Percentiles rank a stretch among this genome's conserved stretches.
Evolutionary conservation across 257 asterid species (phyloP).

Genomic region (Ballota nigra): DNA sequence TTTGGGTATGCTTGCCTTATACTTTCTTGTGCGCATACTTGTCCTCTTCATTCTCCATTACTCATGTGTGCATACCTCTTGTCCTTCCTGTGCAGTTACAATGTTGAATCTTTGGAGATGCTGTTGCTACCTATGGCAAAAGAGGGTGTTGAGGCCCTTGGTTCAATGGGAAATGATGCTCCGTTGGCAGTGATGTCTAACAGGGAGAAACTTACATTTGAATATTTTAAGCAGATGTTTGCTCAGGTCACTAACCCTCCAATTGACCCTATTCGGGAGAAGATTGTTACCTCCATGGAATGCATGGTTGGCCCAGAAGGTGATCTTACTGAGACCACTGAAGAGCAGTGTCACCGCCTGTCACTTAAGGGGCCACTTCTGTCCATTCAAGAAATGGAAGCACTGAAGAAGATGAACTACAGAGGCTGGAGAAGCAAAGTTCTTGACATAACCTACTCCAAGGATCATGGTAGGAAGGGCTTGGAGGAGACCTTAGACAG

Average conservation of each 20-base stretch:
- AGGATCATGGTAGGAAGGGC: constrained; percentile 71
- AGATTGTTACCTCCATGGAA: constrained; percentile 95
- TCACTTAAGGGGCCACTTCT: constrained; percentile 90
- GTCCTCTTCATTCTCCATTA: background rate
- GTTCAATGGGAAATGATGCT: constrained; percentile 99
- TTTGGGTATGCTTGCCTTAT: constrained; percentile 68
- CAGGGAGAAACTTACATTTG: constrained; percentile 91
- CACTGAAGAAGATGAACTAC: constrained; percentile 85
- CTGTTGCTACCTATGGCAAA: constrained; percentile 95
- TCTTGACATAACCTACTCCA: constrained; percentile 81
- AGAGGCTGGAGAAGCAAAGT: constrained; percentile 98
- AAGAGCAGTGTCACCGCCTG: constrained; percentile 93
- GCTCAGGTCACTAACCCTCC: constrained; percentile 99
- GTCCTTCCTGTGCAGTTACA: constrained; percentile 58
- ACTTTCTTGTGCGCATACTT: constrained; percentile 14
- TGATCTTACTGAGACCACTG: constrained; percentile 96
- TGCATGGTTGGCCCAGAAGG: constrained; percentile 99
- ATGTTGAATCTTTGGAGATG: constrained; percentile 93
- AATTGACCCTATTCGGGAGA: constrained; percentile 95
- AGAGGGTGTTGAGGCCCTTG: constrained; percentile 96
- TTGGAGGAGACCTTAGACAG: constrained; percentile 90
- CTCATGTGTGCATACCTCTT: constrained; percentile 13
- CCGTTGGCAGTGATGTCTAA: constrained; percentile 97
- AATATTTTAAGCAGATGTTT: constrained; percentile 98
- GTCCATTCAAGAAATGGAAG: constrained; percentile 86